A percentile compares a stretch with the other conserved stretches of the same genome.
Evolutionary conservation across 169 alveolate species (phyloP).

Genomic region (Babesia bigemina): DNA sequence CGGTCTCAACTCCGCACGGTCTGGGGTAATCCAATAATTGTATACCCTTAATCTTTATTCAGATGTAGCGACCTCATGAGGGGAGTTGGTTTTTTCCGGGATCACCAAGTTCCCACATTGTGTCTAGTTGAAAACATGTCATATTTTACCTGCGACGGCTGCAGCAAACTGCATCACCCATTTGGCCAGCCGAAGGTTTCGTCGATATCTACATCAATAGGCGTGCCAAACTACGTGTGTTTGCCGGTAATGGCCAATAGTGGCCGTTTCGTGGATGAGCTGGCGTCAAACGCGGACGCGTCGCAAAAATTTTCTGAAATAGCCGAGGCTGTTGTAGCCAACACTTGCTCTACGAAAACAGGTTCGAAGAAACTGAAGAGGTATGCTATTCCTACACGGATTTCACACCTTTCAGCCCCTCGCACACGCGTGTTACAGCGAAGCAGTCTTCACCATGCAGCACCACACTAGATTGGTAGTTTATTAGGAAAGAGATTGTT

Average conservation of each 20-base stretch:
- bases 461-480: slow-evolving; percentile 27
- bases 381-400: neutral
- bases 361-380: neutral
- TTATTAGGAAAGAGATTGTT: slow-evolving; percentile 40
- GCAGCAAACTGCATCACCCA: slow-evolving; percentile 22
- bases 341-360: neutral
- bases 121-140: slow-evolving; percentile 96
- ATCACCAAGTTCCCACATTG: slow-evolving; percentile 89
- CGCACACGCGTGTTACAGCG: neutral
- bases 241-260: slow-evolving; percentile 19
- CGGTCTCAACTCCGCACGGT: slow-evolving; percentile 82
- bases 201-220: neutral
- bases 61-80: slow-evolving; percentile 93
- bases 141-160: slow-evolving; percentile 84
- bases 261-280: slow-evolving; percentile 1
- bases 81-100: slow-evolving; percentile 92
- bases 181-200: slow-evolving; percentile 45
- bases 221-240: neutral
- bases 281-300: slow-evolving; percentile 12
- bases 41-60: slow-evolving; percentile 86
- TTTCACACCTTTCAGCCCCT: neutral
- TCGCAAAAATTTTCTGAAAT: slow-evolving; percentile 7
- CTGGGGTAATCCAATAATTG: slow-evolving; percentile 80
- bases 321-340: neutral
- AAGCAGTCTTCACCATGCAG: slow-evolving; percentile 18